Conservation (phyloP, 192 early-diverging fungal genomes). For the Diversispora eburnea region DNA sequence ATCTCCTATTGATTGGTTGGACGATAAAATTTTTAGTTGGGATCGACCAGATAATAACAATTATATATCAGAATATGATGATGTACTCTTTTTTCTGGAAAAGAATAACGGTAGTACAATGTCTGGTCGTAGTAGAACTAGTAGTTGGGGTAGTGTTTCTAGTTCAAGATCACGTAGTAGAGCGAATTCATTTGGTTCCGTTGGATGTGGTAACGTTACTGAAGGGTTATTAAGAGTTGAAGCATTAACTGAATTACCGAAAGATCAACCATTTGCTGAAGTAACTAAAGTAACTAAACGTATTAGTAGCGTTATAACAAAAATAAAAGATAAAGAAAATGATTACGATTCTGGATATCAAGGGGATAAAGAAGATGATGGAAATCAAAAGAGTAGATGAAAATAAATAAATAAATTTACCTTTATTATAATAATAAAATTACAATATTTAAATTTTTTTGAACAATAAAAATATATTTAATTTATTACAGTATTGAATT, state of each 20-base stretch:
- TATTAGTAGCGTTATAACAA: neutral
- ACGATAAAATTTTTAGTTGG: conserved; percentile 60
- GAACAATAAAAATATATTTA: no score
- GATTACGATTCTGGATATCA: conserved; percentile 27
- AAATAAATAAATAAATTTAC: neutral
- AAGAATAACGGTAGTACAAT: conserved; percentile 37
- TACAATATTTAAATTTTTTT: no score
- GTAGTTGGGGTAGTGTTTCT: conserved; percentile 39
- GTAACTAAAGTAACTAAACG: conserved; percentile 30
- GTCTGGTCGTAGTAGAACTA: conserved; percentile 42
- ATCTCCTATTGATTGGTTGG: conserved; percentile 48
- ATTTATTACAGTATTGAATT: no score
- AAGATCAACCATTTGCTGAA: conserved; percentile 39
- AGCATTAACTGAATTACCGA: conserved; percentile 45
- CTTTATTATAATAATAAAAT: no score
- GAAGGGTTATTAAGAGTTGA: conserved; percentile 49
- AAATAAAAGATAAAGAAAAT: neutral
- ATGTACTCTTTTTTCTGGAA: conserved; percentile 51
- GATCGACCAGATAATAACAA: conserved; percentile 36
- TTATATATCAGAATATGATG: conserved; percentile 46
- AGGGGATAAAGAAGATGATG: conserved; percentile 26
- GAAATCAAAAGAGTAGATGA: neutral
- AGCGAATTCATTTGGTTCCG: conserved; percentile 41
- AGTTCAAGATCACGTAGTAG: conserved; percentile 43
- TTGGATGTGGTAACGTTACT: conserved; percentile 14